These are phyloP conservation scores for Brettanomyces sp. DNA, from an alignment of 805 yeast species.

Conservation along the genomic window DNA sequence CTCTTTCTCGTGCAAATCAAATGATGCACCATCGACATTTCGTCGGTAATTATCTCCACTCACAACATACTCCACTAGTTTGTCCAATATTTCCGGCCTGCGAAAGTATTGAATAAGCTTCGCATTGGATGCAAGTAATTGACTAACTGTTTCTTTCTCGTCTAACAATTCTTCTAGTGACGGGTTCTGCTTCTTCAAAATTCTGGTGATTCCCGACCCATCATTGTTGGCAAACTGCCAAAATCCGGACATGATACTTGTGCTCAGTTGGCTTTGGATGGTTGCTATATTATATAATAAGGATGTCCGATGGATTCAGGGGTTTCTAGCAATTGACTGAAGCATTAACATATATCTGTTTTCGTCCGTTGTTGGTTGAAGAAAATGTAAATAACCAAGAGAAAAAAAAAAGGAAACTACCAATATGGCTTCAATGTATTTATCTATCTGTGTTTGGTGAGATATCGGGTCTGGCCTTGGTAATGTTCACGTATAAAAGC, in stretches of 20 bases:
- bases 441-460: too few species aligned
- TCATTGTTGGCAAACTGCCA: conserved; percentile 40
- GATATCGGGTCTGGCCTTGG: too few species aligned
- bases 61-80: conserved; percentile 60
- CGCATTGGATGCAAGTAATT: conserved; percentile 60
- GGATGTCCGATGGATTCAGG: background rate
- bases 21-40: conserved; percentile 9
- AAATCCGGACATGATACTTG: conserved; percentile 24
- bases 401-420: too few species aligned
- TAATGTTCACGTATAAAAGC: too few species aligned
- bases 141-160: conserved; percentile 67
- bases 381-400: too few species aligned
- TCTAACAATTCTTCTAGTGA: conserved; percentile 54
- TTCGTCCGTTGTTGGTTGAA: too few species aligned
- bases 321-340: background rate
- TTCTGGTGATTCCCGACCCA: conserved; percentile 45
- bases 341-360: too few species aligned
- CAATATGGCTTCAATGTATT: too few species aligned
- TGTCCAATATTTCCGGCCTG: conserved; percentile 63
- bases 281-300: background rate
- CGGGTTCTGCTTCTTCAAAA: conserved; percentile 39
- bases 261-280: background rate
- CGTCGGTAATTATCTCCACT: conserved; percentile 28
- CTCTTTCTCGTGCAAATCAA: conserved; percentile 16
- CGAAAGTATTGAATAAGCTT: conserved; percentile 72